Percentiles rank a stretch among this genome's conserved stretches.
Evolutionary conservation across 2,329 filamentous ascomycete species (phyloP).

Genomic region (Coniella lustricola): DNA sequence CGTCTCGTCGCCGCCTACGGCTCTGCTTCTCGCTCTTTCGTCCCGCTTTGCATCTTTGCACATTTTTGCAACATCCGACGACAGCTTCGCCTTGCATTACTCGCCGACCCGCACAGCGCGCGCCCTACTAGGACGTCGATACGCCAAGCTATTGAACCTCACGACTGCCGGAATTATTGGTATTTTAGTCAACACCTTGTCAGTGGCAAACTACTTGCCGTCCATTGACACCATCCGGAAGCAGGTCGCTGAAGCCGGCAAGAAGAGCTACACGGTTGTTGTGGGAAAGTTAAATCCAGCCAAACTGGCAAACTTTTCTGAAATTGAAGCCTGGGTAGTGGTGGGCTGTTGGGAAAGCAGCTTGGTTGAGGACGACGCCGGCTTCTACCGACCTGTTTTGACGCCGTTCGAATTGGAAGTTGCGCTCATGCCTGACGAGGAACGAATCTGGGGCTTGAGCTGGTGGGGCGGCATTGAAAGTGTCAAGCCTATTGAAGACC

Average conservation of each 20-base stretch:
- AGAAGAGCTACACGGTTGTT: constrained; percentile 94
- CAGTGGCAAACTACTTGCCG: constrained; percentile 80
- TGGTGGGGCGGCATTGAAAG: constrained; percentile 85
- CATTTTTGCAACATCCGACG: constrained; percentile 59
- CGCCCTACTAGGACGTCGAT: constrained; percentile 69
- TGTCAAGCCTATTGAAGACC: constrained; percentile 40
- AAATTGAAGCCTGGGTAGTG: constrained; percentile 94
- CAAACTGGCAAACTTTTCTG: constrained; percentile 93
- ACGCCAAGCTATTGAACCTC: constrained; percentile 76
- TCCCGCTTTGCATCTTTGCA: constrained; percentile 73
- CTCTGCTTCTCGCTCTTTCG: constrained; percentile 79
- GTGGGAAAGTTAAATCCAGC: constrained; percentile 94
- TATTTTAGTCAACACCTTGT: constrained; percentile 92
- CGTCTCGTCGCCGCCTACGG: constrained; percentile 70
- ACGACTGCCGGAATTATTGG: constrained; percentile 79
- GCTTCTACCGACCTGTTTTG: constrained; percentile 81
- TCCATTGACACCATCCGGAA: constrained; percentile 68
- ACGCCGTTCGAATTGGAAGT: constrained; percentile 91
- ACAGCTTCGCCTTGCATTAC: constrained; percentile 39
- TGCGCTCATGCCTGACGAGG: constrained; percentile 66
- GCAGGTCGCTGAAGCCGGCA: constrained; percentile 71
- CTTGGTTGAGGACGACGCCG: constrained; percentile 72
- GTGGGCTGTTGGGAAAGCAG: constrained; percentile 98
- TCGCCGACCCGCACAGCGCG: constrained; percentile 40
- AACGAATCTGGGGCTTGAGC: constrained; percentile 75